These are phyloP conservation scores for Macrotyloma uniflorum DNA, from an alignment of 306 rosid species.

Conservation along the genomic window DNA sequence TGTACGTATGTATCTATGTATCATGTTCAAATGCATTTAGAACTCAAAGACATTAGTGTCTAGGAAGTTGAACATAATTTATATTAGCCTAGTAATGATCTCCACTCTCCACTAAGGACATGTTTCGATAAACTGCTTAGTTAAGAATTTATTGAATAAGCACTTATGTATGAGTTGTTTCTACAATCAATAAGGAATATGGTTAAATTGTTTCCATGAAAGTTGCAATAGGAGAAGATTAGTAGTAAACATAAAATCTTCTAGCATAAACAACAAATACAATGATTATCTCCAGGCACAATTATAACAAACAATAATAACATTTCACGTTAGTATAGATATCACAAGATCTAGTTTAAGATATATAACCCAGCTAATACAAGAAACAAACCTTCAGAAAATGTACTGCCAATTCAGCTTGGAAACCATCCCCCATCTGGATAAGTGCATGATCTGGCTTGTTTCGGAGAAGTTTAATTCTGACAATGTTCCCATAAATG, in stretches of 20 bases:
- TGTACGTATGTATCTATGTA: no score
- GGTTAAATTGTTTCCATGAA: not conserved
- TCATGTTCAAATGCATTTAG: not conserved
- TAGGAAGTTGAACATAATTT: not conserved
- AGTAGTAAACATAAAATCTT: not conserved
- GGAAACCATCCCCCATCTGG: slow-evolving; percentile 99
- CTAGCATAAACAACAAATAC: not conserved
- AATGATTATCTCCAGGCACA: not conserved
- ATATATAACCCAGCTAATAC: slow-evolving; percentile 8
- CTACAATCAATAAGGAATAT: not conserved
- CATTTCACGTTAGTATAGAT: not conserved
- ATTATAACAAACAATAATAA: not conserved
- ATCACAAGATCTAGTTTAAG: not conserved
- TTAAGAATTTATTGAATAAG: no score
- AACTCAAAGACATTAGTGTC: not conserved
- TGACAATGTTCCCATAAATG: slow-evolving; percentile 92
- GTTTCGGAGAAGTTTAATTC: slow-evolving; percentile 92
- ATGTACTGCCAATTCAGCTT: slow-evolving; percentile 95
- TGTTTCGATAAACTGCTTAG: no score
- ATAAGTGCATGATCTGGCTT: slow-evolving; percentile 98
- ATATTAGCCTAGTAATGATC: not conserved
- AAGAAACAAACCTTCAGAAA: slow-evolving; percentile 80
- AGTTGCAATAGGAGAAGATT: not conserved
- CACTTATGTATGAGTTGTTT: not conserved
- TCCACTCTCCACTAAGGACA: not conserved